Conservation (phyloP, 108 stramenopile species). For the Hondaea fermentalgiana region DNA sequence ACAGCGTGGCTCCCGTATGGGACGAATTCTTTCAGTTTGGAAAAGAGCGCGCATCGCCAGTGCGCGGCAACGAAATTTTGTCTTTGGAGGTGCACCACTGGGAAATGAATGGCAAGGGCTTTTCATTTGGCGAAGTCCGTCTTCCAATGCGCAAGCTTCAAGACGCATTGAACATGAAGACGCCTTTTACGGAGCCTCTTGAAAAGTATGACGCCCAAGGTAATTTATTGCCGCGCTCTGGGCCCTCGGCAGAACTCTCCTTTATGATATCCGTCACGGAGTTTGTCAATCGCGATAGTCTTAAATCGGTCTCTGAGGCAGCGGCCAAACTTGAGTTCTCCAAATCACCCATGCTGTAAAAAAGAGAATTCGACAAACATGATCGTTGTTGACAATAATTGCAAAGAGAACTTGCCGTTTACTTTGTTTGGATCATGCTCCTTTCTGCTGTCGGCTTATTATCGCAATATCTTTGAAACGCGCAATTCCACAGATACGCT, state of each 20-base stretch:
- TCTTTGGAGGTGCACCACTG: not conserved
- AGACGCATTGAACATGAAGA: not conserved
- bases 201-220: not conserved
- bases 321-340: not conserved
- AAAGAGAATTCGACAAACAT: not conserved
- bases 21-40: not conserved
- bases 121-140: not conserved
- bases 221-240: not conserved
- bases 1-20: not conserved
- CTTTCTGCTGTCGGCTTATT: too few species aligned
- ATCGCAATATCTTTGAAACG: too few species aligned
- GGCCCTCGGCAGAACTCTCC: not conserved
- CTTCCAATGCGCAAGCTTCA: not conserved
- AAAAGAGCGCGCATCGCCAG: not conserved
- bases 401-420: too few species aligned
- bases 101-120: not conserved
- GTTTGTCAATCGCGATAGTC: not conserved
- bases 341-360: conserved; percentile 4
- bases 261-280: not conserved
- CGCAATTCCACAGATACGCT: too few species aligned
- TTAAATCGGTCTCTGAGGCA: not conserved
- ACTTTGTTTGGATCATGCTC: not conserved
- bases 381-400: too few species aligned
- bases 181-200: not conserved
- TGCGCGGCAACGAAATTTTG: not conserved